A percentile compares a stretch with the other conserved stretches of the same genome.
These are phyloP conservation scores for Exophiala dermatitidis DNA, from an alignment of 2,329 filamentous ascomycete genomes.

Conservation along the genomic window DNA sequence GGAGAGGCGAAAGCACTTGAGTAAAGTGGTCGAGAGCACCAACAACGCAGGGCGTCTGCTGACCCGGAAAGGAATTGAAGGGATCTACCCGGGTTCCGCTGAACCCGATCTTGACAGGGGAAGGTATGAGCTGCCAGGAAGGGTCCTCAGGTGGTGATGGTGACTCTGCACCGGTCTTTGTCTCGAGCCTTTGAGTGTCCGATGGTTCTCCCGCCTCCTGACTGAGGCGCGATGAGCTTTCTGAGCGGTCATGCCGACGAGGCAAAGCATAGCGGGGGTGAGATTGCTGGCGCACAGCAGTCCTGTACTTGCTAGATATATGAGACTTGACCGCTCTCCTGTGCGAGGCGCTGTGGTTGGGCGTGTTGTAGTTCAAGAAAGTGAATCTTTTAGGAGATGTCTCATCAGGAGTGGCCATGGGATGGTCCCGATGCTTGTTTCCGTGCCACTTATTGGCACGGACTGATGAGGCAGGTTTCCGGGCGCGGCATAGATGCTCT, in stretches of 20 bases:
- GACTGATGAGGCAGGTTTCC: too few species aligned
- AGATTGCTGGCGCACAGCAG: constrained; percentile 11
- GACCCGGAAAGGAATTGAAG: constrained; percentile 11
- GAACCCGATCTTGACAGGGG: constrained; percentile 5
- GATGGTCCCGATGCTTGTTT: not conserved
- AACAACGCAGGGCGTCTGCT: constrained; percentile 11
- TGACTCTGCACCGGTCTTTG: not conserved
- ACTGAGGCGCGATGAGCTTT: not conserved
- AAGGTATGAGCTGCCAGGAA: not conserved
- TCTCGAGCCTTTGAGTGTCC: not conserved
- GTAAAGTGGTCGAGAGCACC: constrained; percentile 14
- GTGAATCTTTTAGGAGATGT: constrained; percentile 6
- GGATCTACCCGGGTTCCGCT: constrained; percentile 8
- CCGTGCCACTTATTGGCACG: not conserved
- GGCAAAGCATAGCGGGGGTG: constrained; percentile 16
- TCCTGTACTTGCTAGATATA: constrained; percentile 19
- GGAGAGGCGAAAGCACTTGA: constrained; percentile 7
- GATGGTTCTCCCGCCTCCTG: not conserved
- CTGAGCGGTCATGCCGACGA: not conserved
- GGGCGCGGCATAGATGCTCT: too few species aligned
- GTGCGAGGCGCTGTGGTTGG: constrained; percentile 12
- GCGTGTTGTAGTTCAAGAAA: constrained; percentile 13
- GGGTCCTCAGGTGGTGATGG: not conserved
- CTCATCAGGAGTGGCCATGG: constrained; percentile 3
- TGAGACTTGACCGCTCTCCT: constrained; percentile 16